Conservation (phyloP, 2,329 filamentous ascomycete genomes). For the Aspergillus viridinutans region DNA sequence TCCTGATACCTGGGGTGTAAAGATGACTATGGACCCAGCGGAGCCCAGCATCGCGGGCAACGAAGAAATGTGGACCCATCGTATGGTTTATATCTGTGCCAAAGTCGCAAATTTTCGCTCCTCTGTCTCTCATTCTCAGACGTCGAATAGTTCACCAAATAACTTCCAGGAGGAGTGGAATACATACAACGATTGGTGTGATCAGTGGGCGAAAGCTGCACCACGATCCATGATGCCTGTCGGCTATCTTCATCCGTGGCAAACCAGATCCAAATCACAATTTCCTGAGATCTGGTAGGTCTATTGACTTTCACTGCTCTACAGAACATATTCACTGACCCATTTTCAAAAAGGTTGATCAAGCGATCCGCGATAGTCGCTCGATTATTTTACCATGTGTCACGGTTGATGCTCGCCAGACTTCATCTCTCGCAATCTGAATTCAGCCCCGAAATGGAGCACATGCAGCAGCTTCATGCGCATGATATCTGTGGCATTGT, state of each 20-base stretch:
- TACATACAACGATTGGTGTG: slow-evolving; percentile 72
- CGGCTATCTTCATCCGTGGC: slow-evolving; percentile 66
- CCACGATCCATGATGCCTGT: slow-evolving; percentile 85
- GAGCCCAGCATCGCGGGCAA: slow-evolving; percentile 52
- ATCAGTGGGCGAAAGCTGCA: slow-evolving; percentile 73
- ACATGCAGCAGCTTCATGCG: slow-evolving; percentile 68
- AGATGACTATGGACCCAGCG: slow-evolving; percentile 65
- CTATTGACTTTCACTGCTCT: neutral
- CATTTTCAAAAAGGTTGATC: slow-evolving; percentile 60
- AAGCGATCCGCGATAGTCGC: slow-evolving; percentile 78
- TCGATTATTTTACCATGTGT: slow-evolving; percentile 83
- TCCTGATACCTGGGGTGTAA: slow-evolving; percentile 82
- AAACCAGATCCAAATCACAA: slow-evolving; percentile 63
- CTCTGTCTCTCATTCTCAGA: slow-evolving; percentile 59
- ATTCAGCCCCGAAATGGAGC: slow-evolving; percentile 62
- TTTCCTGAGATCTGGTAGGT: slow-evolving; percentile 84
- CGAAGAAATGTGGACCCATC: slow-evolving; percentile 83
- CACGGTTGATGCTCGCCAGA: slow-evolving; percentile 74
- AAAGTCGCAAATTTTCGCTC: slow-evolving; percentile 84
- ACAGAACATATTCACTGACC: neutral
- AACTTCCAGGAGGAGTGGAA: slow-evolving; percentile 72
- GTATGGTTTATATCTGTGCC: slow-evolving; percentile 82
- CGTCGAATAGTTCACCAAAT: slow-evolving; percentile 53
- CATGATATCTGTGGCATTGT: slow-evolving; percentile 86
- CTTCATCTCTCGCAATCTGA: slow-evolving; percentile 66